Percentiles rank a stretch among this genome's conserved stretches.
phyloP scores from a whole-genome alignment of 768 basidiomycete species.

The Xerocomus spinulosus region DNA sequence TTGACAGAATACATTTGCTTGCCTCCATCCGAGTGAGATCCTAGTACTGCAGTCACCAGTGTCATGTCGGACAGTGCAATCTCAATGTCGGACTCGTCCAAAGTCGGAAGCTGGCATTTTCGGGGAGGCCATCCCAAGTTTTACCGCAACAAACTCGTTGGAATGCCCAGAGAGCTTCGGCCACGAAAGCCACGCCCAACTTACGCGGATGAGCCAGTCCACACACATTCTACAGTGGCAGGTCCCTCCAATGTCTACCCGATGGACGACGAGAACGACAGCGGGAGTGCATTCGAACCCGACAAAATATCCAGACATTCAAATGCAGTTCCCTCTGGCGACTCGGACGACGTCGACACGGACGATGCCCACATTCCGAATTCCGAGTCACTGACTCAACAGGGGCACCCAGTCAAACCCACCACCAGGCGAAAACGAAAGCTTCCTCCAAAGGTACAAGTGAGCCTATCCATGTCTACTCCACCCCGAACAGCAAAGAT shows the following conservation, averaged over 20 bases:
- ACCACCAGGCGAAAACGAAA: constrained; percentile 14
- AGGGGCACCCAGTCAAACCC: neutral
- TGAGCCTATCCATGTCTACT: constrained; percentile 1
- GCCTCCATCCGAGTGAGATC: no score
- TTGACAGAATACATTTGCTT: no score
- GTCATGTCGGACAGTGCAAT: no score
- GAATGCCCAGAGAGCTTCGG: constrained; percentile 55
- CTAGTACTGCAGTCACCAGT: no score
- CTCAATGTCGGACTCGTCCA: no score
- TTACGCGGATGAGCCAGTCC: constrained; percentile 40
- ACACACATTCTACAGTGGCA: constrained; percentile 25
- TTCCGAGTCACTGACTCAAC: neutral
- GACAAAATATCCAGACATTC: constrained; percentile 31
- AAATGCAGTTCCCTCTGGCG: constrained; percentile 30
- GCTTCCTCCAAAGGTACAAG: constrained; percentile 17
- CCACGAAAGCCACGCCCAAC: constrained; percentile 49
- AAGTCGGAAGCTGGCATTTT: no score
- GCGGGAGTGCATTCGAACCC: constrained; percentile 55
- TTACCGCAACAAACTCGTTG: no score
- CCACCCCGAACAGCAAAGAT: constrained; percentile 34
- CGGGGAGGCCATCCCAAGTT: no score
- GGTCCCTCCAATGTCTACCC: constrained; percentile 36
- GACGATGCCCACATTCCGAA: constrained; percentile 12
- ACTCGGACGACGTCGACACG: constrained; percentile 24
- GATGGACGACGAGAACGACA: constrained; percentile 28